phyloP scores from a whole-genome alignment of 495 filamentous ascomycete species.

The Peziza echinospora region DNA sequence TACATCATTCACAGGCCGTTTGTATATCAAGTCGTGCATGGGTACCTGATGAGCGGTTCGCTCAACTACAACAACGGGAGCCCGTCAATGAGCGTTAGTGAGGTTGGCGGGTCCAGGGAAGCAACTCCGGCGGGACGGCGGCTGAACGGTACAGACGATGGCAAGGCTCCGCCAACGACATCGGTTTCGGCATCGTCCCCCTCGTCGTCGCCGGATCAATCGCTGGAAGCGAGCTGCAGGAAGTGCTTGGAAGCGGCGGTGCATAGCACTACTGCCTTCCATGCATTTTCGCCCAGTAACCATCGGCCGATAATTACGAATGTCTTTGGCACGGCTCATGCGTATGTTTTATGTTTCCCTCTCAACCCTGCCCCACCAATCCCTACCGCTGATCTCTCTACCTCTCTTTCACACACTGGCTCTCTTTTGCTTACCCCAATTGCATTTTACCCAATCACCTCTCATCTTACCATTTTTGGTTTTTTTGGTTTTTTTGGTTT shows the following conservation, averaged over 20 bases:
- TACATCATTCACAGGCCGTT: constrained; percentile 80
- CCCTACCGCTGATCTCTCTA: neutral
- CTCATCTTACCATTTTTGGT: too few species aligned
- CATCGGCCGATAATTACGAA: constrained; percentile 71
- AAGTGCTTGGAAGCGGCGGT: constrained; percentile 52
- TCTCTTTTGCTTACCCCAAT: constrained; percentile 4
- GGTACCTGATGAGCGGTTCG: constrained; percentile 7
- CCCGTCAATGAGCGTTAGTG: neutral
- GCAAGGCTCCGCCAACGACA: too few species aligned
- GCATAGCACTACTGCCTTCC: constrained; percentile 70
- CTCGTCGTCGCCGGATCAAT: too few species aligned
- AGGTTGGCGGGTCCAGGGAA: constrained; percentile 20
- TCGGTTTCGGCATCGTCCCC: too few species aligned
- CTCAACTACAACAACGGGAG: neutral
- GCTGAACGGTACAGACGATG: too few species aligned
- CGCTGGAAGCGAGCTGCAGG: constrained; percentile 24
- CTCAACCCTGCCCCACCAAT: neutral
- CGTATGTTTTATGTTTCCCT: constrained; percentile 59
- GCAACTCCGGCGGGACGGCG: constrained; percentile 1
- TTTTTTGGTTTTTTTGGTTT: too few species aligned
- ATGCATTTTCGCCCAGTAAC: constrained; percentile 34
- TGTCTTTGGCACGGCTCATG: constrained; percentile 86
- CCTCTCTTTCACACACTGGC: neutral
- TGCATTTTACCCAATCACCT: too few species aligned
- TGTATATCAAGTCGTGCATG: constrained; percentile 42